These are phyloP conservation scores for Sporothrix brasiliensis DNA, from an alignment of 2,329 filamentous ascomycete species.

Conservation along the genomic window DNA sequence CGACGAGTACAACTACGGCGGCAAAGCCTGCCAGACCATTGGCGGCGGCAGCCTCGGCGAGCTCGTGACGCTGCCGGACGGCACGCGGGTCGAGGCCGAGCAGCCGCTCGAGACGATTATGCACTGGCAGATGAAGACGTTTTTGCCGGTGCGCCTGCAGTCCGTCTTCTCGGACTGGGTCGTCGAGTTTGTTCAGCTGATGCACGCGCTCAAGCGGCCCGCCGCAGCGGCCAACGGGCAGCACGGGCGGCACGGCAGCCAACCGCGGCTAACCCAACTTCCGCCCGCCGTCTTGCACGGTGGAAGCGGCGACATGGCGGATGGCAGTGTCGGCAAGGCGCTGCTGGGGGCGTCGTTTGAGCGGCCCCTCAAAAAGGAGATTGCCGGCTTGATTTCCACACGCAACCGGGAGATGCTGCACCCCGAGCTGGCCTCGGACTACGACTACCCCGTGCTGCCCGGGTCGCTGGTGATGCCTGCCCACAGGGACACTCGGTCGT, in stretches of 20 bases:
- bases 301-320: conserved; percentile 48
- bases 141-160: conserved; percentile 79
- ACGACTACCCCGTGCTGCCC: conserved; percentile 79
- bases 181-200: conserved; percentile 90
- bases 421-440: conserved; percentile 83
- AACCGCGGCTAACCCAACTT: conserved; percentile 60
- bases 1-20: conserved; percentile 98
- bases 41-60: conserved; percentile 60
- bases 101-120: conserved; percentile 72
- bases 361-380: conserved; percentile 86
- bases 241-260: conserved; percentile 51
- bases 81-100: conserved; percentile 53
- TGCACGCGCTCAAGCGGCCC: conserved; percentile 83
- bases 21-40: conserved; percentile 84
- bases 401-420: conserved; percentile 89
- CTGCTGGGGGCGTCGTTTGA: conserved; percentile 83
- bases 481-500: conserved; percentile 25
- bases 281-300: conserved; percentile 47
- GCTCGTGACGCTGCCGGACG: conserved; percentile 54
- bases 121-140: conserved; percentile 96
- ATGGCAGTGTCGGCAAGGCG: conserved; percentile 59
- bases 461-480: conserved; percentile 56
- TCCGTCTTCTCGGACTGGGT: conserved; percentile 89
- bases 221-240: conserved; percentile 52
- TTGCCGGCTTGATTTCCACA: conserved; percentile 75